Percentiles rank a stretch among this genome's conserved stretches.
Evolutionary conservation across 371 early-diverging fungal species (phyloP).

Genomic region (Mortierella sp.): DNA sequence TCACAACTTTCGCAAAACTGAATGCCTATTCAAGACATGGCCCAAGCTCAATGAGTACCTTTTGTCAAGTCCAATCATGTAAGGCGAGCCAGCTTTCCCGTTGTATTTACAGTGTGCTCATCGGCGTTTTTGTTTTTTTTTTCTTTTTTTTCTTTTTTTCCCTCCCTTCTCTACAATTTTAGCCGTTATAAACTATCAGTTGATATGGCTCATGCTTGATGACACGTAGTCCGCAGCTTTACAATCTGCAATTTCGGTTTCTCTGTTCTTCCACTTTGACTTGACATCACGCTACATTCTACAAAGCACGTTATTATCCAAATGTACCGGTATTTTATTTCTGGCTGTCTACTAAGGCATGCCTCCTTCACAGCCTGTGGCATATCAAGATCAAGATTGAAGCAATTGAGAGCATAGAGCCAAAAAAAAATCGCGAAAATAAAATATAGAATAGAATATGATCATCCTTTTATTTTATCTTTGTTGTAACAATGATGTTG

Average conservation of each 20-base stretch:
- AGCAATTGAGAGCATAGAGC: neutral
- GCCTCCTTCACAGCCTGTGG: neutral
- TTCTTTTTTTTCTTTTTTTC: neutral
- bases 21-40: neutral
- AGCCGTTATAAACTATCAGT: neutral
- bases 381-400: constrained; percentile 6
- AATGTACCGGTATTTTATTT: neutral
- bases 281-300: neutral
- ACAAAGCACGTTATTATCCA: no score
- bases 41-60: neutral
- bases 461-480: neutral
- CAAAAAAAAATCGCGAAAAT: neutral
- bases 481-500: neutral
- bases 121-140: neutral
- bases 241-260: no score
- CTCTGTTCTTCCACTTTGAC: neutral
- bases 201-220: neutral
- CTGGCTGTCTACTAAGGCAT: neutral
- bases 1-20: neutral
- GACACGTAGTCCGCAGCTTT: neutral
- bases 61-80: neutral
- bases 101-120: neutral
- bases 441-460: no score
- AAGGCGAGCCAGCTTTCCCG: no score
- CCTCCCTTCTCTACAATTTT: neutral